phyloP scores from a whole-genome alignment of 306 rosid species.

The Lithocarpus polystachyus region DNA sequence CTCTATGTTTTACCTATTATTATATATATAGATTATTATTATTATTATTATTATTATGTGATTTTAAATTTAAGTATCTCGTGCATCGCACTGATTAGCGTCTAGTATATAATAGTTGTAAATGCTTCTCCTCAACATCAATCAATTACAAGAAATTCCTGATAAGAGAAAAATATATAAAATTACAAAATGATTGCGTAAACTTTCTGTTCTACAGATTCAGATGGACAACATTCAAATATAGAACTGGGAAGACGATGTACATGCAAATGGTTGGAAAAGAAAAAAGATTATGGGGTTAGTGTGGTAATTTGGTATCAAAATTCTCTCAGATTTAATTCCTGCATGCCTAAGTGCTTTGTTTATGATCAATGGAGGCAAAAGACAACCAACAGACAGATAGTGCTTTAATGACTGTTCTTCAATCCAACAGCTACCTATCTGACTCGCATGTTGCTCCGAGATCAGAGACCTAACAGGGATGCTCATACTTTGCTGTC shows the following conservation, averaged over 20 bases:
- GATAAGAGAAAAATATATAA: too few species aligned
- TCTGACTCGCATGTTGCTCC: background rate
- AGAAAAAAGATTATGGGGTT: background rate
- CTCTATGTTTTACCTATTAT: too few species aligned
- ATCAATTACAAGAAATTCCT: too few species aligned
- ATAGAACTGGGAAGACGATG: background rate
- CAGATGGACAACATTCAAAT: too few species aligned
- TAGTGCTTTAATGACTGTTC: background rate
- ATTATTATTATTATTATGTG: too few species aligned
- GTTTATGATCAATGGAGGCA: background rate
- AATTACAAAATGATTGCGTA: too few species aligned
- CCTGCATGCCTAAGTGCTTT: background rate
- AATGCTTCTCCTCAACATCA: too few species aligned
- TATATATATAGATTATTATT: too few species aligned
- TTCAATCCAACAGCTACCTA: background rate
- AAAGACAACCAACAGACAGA: background rate
- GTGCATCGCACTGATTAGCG: too few species aligned
- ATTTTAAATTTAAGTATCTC: too few species aligned
- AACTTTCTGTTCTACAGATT: background rate
- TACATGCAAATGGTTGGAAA: background rate
- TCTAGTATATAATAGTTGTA: too few species aligned
- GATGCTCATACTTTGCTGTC: conserved; percentile 24
- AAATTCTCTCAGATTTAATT: background rate
- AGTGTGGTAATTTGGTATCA: background rate
- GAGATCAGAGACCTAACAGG: background rate